These are phyloP conservation scores for Hypoxylon sp. DNA, from an alignment of 2,329 filamentous ascomycete species.

Conservation along the genomic window DNA sequence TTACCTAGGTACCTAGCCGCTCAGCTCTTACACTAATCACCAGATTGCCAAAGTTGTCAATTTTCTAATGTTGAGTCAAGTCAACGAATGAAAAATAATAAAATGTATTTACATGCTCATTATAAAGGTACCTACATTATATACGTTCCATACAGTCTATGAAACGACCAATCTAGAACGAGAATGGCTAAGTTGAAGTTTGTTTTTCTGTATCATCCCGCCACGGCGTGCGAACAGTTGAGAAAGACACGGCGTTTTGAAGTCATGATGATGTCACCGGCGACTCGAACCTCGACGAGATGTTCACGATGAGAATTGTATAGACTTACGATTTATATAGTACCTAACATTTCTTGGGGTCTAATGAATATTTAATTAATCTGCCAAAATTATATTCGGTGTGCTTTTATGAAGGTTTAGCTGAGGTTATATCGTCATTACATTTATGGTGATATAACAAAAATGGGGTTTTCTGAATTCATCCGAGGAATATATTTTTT, in stretches of 20 bases:
- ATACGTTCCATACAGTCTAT: too few relatives aligned
- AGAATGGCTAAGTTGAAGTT: background rate
- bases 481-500: conserved; percentile 12
- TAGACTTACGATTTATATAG: background rate
- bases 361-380: background rate
- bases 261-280: conserved; percentile 29
- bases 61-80: background rate
- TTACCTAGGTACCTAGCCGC: background rate
- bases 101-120: background rate
- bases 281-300: background rate
- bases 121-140: background rate
- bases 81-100: background rate
- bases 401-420: background rate
- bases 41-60: background rate
- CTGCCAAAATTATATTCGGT: background rate
- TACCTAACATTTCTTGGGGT: background rate
- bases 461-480: conserved; percentile 4
- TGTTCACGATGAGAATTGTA: conserved; percentile 2
- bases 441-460: background rate
- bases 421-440: background rate
- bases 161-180: background rate
- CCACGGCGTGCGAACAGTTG: background rate
- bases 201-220: conserved; percentile 8
- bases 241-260: conserved; percentile 8
- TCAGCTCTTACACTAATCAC: background rate